Conservation (phyloP, 225 moss, liverwort and hornwort genomes). For the Marchantia paleacea region DNA sequence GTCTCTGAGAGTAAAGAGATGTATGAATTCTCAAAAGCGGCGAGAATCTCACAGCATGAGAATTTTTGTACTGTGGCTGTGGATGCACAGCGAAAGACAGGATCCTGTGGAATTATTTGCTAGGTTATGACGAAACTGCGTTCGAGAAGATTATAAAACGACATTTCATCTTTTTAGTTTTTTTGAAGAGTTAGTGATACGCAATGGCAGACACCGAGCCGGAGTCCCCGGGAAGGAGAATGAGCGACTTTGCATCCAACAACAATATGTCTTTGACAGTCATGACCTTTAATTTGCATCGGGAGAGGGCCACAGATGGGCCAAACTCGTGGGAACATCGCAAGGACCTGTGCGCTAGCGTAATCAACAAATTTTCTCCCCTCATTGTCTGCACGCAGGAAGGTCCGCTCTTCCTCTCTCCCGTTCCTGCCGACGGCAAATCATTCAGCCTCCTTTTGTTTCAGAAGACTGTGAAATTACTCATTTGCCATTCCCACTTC, state of each 20-base stretch:
- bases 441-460: neutral
- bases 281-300: constrained; percentile 57
- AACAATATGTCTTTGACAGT: constrained; percentile 35
- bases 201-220: constrained; percentile 13
- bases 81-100: too few species aligned
- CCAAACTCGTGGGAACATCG: constrained; percentile 50
- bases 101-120: too few species aligned
- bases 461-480: neutral
- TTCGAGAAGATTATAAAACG: neutral
- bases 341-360: constrained; percentile 37
- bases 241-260: constrained; percentile 22
- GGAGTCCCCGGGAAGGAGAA: constrained; percentile 20
- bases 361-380: constrained; percentile 48
- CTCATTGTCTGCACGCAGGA: constrained; percentile 57
- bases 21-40: too few species aligned
- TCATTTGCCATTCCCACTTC: neutral
- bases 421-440: neutral
- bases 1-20: too few species aligned
- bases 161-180: neutral
- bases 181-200: neutral
- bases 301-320: constrained; percentile 42
- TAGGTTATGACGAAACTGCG: too few species aligned
- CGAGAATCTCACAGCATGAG: too few species aligned
- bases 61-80: too few species aligned
- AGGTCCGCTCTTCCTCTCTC: constrained; percentile 26